Evolutionary conservation across 441 rosid genomes (phyloP), one percentile per base, ranked within the genome.

Genomic region (Populus trichocarpa): DNA sequence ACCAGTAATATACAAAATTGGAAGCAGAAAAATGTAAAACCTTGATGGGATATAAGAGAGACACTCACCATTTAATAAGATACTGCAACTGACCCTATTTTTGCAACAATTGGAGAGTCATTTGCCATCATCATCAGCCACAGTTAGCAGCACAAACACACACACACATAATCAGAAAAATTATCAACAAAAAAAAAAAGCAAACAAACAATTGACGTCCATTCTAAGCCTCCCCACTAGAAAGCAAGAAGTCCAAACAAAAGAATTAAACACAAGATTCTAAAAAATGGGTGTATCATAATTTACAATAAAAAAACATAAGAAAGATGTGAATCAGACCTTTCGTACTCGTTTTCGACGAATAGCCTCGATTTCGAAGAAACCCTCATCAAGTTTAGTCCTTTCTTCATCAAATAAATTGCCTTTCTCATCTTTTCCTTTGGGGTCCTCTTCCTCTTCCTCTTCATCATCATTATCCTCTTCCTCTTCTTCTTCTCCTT

Each of bases 301-400:
- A n/a, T 22, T 5, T 23, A 6, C 3, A 70, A 25, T 9, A 16
- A 5, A 32, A 32, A 28, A 5, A 42, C n/a, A 30, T 20, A 11
- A 2, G 25, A 25, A 64, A 20, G 38, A 67, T 74, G 30, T 35
- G 69, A 30, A 69, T 13, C 42, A 78, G 80, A 92, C 99, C 95
- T 97, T 97, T 71, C 99, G 88, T 69, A 92, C 83, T 79, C 99
- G 84, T 87, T 89, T 92, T 18, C 99, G 93, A 53, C 99, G 97
- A 82, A 97, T 93, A 72, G 97, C 97, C 88, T 97, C 98, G 76
- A 97, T 97, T 87, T 97, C 99, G 77, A 70, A 97, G 86, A 85
- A 97, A 40, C 97, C 99, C 74, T 97, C 99, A 38, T 88, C 98
- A 1, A 95, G 96, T 83, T 91, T 93, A 26, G 96, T 88, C 80